Evolutionary conservation across 306 rosid genomes (phyloP), one percentile per base, ranked within the genome.

Genomic region (Trichosanthes truncata): DNA sequence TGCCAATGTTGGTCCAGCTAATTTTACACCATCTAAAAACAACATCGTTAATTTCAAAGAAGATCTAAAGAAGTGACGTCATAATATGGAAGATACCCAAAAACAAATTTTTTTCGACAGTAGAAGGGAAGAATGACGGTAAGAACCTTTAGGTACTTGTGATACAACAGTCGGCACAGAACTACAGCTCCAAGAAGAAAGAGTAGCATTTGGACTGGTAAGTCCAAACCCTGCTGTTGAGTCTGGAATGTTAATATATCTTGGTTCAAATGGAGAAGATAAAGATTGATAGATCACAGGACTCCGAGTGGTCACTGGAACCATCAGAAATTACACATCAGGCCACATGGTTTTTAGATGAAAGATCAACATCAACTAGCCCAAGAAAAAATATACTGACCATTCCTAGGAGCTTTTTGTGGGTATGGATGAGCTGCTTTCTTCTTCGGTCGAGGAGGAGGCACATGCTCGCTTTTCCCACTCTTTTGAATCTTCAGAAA

Each of bases 371-470:
- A 7, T 29, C 69, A 84, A 41, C 46, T 48, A 1, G 49, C 75
- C 26, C 35, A 83, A 66, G 17, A 62, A 41, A 46, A 31, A 8
- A 25, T 79, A 79, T 74, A 78, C 88, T 65, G n/a, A 92, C 98
- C 83, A 20, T 20, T 87, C 86, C 91, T 92, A 52, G 97, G 90
- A 84, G 98, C 97, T 68, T 95, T 95, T 78, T 94, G 98, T 67
- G 98, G 98, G 84, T 95, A 95, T 33, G 98, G 98, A 62, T 90
- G 98, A 85, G 95, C 61, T 80, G 98, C 97, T 80, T 93, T 95
- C 85, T 97, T 90, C 89, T 95, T 95, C 38, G 97, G 97, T 56
- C 98, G 89, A 82, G 98, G 98, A 41, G 98, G 98, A 41, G 98
- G 98, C 73, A 95, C 93, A 82, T 90, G 97, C 81, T 92, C 98